A percentile compares a stretch with the other conserved stretches of the same genome.
phyloP scores from a whole-genome alignment of 106 monocot species.

The Allium cepa region DNA sequence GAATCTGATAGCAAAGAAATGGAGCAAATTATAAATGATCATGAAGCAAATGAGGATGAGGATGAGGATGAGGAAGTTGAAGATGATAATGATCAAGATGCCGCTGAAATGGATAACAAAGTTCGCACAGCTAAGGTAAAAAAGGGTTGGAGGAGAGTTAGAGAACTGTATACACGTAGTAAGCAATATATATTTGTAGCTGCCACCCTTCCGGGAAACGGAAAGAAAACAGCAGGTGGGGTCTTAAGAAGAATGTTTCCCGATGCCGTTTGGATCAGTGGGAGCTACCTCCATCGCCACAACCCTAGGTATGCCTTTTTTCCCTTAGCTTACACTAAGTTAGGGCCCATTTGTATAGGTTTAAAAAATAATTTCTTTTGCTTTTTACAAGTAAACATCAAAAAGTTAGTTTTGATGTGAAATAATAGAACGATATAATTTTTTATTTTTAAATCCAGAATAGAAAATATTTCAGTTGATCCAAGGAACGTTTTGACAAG shows the following conservation, averaged over 20 bases:
- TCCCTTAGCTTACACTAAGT: neutral
- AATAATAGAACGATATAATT: no score
- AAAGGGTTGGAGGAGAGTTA: constrained; percentile 82
- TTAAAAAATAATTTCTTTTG: no score
- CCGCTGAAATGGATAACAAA: constrained; percentile 9
- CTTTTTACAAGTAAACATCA: no score
- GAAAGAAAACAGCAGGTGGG: constrained; percentile 96
- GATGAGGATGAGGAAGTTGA: constrained; percentile 18
- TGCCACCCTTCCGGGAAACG: constrained; percentile 87
- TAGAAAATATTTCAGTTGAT: no score
- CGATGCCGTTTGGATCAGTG: constrained; percentile 79
- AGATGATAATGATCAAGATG: constrained; percentile 10
- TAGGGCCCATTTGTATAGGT: no score
- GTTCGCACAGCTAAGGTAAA: neutral
- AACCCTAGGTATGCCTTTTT: constrained; percentile 63
- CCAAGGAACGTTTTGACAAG: no score
- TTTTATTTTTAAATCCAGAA: no score
- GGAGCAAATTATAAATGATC: neutral
- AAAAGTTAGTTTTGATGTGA: no score
- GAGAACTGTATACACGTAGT: constrained; percentile 77
- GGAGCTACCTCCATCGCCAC: constrained; percentile 83
- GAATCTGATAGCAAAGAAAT: constrained; percentile 19
- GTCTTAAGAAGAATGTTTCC: constrained; percentile 89
- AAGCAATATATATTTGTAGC: constrained; percentile 98
- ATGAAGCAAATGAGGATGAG: constrained; percentile 19